Evolutionary conservation across 768 basidiomycete genomes (phyloP).

Genomic region (Termitomyces sp.): DNA sequence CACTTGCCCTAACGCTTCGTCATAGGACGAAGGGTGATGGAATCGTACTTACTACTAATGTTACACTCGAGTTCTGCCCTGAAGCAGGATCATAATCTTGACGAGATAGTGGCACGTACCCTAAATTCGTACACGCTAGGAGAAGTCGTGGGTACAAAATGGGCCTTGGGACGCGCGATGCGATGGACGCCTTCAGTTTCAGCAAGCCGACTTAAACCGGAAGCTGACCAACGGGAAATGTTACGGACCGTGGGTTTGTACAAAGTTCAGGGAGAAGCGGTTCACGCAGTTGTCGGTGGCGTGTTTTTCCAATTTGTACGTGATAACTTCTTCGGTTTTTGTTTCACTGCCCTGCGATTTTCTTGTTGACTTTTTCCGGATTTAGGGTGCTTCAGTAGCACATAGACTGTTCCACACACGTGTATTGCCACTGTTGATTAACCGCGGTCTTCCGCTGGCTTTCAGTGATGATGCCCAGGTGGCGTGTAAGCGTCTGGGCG

Average conservation of each 20-base stretch:
- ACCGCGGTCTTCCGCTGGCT: background rate
- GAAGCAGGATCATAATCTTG: slow-evolving; percentile 46
- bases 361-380: background rate
- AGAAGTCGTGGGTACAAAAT: slow-evolving; percentile 59
- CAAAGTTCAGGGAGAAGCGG: slow-evolving; percentile 8
- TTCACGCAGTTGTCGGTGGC: slow-evolving; percentile 2
- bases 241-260: slow-evolving; percentile 51
- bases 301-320: slow-evolving; percentile 73
- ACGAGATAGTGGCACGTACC: slow-evolving; percentile 48
- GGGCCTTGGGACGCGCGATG: slow-evolving; percentile 69
- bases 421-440: background rate
- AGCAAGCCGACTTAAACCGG: slow-evolving; percentile 25
- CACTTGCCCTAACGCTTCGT: slow-evolving; percentile 26
- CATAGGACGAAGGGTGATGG: slow-evolving; percentile 70
- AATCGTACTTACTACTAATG: slow-evolving; percentile 71
- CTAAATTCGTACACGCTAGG: slow-evolving; percentile 71
- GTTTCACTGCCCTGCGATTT: background rate
- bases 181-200: slow-evolving; percentile 66
- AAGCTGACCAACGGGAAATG: slow-evolving; percentile 27
- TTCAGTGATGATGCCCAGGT: background rate
- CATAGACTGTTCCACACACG: background rate
- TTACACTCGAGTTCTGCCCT: slow-evolving; percentile 50
- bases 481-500: slow-evolving; percentile 38
- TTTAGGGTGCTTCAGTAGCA: background rate
- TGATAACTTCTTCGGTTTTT: slow-evolving; percentile 9